These are phyloP conservation scores for Hypoxylon sp. DNA, from an alignment of 2,329 filamentous ascomycete species.

Conservation along the genomic window DNA sequence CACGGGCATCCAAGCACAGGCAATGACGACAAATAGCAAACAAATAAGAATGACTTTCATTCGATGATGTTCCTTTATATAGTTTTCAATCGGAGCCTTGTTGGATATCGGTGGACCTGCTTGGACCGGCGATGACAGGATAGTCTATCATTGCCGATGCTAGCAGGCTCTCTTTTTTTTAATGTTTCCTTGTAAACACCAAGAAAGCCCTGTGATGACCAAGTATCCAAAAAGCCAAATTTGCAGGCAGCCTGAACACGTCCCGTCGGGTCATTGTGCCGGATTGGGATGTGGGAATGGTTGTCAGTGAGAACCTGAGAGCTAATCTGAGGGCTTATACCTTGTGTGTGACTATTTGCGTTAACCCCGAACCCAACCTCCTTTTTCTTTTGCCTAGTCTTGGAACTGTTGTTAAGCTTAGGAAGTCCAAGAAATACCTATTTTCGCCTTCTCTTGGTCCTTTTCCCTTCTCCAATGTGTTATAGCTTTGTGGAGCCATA, in stretches of 20 bases:
- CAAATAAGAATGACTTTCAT: slow-evolving; percentile 46
- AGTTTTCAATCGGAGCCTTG: slow-evolving; percentile 71
- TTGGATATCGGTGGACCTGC: slow-evolving; percentile 48
- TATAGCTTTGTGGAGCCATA: too few relatives aligned
- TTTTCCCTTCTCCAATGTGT: too few relatives aligned
- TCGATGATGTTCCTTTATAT: slow-evolving; percentile 53
- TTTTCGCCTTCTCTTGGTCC: too few relatives aligned
- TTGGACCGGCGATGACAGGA: slow-evolving; percentile 44
- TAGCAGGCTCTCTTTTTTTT: slow-evolving; percentile 30
- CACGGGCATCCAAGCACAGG: slow-evolving; percentile 38
- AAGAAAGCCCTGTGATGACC: slow-evolving; percentile 65
- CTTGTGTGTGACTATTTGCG: slow-evolving; percentile 8
- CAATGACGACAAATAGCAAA: slow-evolving; percentile 52
- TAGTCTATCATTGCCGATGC: slow-evolving; percentile 24
- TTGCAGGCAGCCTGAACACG: slow-evolving; percentile 64
- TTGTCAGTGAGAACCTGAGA: slow-evolving; percentile 70
- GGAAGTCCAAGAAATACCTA: neutral
- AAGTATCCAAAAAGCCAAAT: slow-evolving; percentile 71
- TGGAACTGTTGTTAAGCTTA: neutral
- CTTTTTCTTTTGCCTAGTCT: neutral
- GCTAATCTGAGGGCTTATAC: slow-evolving; percentile 68
- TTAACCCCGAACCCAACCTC: neutral
- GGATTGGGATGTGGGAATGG: slow-evolving; percentile 51
- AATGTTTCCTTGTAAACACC: slow-evolving; percentile 42
- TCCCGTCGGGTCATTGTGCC: slow-evolving; percentile 21